Percentiles rank a stretch among this genome's conserved stretches.
Conservation (phyloP, 345 rosid species). For the Mallotus nudiflorus region DNA sequence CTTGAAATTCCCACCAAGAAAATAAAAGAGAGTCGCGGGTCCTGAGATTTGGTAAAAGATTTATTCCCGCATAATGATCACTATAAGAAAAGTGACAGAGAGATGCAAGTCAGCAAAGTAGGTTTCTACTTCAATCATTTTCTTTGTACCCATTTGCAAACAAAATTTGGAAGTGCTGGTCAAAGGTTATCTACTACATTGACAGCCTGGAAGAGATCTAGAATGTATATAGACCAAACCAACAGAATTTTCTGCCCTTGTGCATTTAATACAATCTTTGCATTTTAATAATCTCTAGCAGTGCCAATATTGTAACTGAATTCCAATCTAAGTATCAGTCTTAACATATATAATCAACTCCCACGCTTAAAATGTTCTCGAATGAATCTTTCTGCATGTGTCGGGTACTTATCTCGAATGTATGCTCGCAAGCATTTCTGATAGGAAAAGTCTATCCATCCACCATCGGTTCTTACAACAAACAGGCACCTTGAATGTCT, state of each 20-base stretch:
- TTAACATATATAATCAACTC: conserved; percentile 32
- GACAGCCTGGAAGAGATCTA: conserved; percentile 28
- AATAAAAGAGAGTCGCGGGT: neutral
- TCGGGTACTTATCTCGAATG: conserved; percentile 64
- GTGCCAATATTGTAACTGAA: conserved; percentile 17
- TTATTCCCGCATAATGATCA: conserved; percentile 6
- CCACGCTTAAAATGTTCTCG: conserved; percentile 71
- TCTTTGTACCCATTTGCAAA: conserved; percentile 28
- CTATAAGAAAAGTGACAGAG: conserved; percentile 14
- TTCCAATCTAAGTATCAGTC: conserved; percentile 7
- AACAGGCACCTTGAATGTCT: conserved; percentile 76
- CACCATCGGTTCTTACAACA: conserved; percentile 92
- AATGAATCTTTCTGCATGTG: conserved; percentile 75
- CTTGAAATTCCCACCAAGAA: neutral
- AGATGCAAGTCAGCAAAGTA: conserved; percentile 39
- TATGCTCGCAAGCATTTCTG: conserved; percentile 87
- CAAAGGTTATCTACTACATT: conserved; percentile 35
- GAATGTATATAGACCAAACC: conserved; percentile 12
- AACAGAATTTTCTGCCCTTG: neutral
- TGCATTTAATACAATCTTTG: neutral
- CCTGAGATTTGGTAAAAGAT: conserved; percentile 10
- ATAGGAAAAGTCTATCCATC: conserved; percentile 95
- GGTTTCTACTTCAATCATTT: conserved; percentile 37
- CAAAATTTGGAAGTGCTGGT: conserved; percentile 27
- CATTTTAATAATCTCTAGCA: neutral